Conservation (phyloP, 768 basidiomycete genomes). For the Rhizopogon rudus region DNA sequence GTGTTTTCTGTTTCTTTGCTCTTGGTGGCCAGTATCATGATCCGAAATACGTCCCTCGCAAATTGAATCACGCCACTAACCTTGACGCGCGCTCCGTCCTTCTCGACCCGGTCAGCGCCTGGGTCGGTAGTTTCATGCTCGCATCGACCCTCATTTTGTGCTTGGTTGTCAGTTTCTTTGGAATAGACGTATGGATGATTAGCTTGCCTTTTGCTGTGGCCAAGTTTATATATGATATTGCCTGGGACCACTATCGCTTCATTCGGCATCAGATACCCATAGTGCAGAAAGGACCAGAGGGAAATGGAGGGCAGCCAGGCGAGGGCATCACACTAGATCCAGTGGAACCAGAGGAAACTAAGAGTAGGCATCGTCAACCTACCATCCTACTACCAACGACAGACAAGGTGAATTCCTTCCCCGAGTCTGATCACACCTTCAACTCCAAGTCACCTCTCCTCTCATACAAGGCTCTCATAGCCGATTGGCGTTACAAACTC, state of each 20-base stretch:
- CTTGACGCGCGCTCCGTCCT: conserved; percentile 58
- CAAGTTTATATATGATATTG: conserved; percentile 66
- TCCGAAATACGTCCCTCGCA: conserved; percentile 47
- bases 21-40: conserved; percentile 56
- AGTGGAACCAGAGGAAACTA: not conserved
- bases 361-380: not conserved
- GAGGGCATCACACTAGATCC: not conserved
- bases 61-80: conserved; percentile 30
- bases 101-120: conserved; percentile 68
- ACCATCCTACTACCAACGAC: not conserved
- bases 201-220: conserved; percentile 73
- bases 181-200: conserved; percentile 80
- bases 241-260: conserved; percentile 51
- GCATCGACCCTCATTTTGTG: conserved; percentile 64
- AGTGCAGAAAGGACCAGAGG: not conserved
- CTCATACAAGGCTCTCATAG: not conserved
- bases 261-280: conserved; percentile 4
- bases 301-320: not conserved
- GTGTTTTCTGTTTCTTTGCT: conserved; percentile 56
- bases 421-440: conserved; percentile 3
- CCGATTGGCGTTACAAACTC: not conserved
- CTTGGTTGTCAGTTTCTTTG: conserved; percentile 71
- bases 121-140: conserved; percentile 67
- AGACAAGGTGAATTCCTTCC: not conserved
- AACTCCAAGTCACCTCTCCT: not conserved